A percentile compares a stretch with the other conserved stretches of the same genome.
These are phyloP conservation scores for Tylopilus sp. DNA, from an alignment of 768 basidiomycete genomes.

Conservation along the genomic window DNA sequence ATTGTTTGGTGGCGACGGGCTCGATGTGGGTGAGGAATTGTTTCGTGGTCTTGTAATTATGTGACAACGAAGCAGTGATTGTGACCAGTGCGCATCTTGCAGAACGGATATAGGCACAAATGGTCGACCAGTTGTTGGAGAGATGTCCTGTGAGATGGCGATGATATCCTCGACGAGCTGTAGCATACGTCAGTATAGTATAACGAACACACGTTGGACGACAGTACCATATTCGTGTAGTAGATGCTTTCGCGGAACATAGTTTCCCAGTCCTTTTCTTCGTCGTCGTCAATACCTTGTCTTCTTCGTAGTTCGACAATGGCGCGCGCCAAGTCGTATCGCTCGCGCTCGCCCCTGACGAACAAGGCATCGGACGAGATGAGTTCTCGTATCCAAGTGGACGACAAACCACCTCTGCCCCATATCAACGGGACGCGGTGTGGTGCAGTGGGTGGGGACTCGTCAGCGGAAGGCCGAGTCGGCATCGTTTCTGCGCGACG, in stretches of 20 bases:
- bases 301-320: slow-evolving; percentile 72
- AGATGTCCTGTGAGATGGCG: slow-evolving; percentile 68
- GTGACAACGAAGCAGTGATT: slow-evolving; percentile 60
- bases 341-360: slow-evolving; percentile 68
- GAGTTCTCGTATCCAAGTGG: slow-evolving; percentile 70
- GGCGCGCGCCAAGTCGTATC: slow-evolving; percentile 74
- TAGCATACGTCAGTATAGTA: slow-evolving; percentile 1
- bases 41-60: slow-evolving; percentile 41
- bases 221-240: slow-evolving; percentile 78
- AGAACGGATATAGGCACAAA: slow-evolving; percentile 67
- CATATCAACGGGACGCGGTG: slow-evolving; percentile 55
- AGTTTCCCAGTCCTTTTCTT: slow-evolving; percentile 66
- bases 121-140: slow-evolving; percentile 61
- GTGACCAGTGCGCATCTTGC: slow-evolving; percentile 78
- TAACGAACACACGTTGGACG: background rate
- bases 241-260: slow-evolving; percentile 79
- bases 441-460: slow-evolving; percentile 10
- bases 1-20: slow-evolving; percentile 35
- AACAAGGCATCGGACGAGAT: slow-evolving; percentile 80
- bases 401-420: slow-evolving; percentile 69
- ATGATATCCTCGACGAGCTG: slow-evolving; percentile 81
- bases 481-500: slow-evolving; percentile 32
- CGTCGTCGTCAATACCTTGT: slow-evolving; percentile 49
- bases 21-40: slow-evolving; percentile 32
- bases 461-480: slow-evolving; percentile 16